Conservation (phyloP, 2,329 filamentous ascomycete species). For the Penicillium sp. region DNA sequence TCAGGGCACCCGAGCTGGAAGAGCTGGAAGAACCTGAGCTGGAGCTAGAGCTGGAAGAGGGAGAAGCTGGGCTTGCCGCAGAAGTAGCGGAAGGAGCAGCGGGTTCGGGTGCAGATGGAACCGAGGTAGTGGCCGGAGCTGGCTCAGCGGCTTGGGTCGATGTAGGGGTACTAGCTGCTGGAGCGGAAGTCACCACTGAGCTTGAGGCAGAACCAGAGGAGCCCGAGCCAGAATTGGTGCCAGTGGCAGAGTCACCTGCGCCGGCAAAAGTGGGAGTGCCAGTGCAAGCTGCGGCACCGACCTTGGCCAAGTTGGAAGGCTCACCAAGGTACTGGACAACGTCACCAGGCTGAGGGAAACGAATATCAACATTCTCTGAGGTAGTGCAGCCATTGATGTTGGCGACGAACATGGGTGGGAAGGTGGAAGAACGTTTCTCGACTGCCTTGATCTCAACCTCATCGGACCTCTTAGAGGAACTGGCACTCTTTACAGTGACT, state of each 20-base stretch:
- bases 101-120: not conserved
- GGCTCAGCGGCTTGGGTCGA: constrained; percentile 7
- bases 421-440: constrained; percentile 56
- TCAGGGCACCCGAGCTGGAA: constrained; percentile 36
- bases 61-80: not conserved
- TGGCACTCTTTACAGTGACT: constrained; percentile 59
- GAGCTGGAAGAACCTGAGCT: constrained; percentile 22
- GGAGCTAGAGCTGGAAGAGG: not conserved
- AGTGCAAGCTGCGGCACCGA: constrained; percentile 29
- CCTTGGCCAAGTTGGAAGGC: constrained; percentile 34
- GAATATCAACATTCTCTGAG: constrained; percentile 55
- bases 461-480: constrained; percentile 43
- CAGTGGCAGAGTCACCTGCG: constrained; percentile 20
- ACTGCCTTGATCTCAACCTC: constrained; percentile 30
- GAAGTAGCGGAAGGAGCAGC: constrained; percentile 5
- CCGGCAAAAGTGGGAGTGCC: constrained; percentile 33
- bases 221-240: constrained; percentile 26
- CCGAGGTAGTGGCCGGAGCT: constrained; percentile 2
- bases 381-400: constrained; percentile 67
- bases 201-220: constrained; percentile 28
- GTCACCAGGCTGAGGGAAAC: constrained; percentile 68
- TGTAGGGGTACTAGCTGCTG: not conserved
- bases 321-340: constrained; percentile 54
- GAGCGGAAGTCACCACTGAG: constrained; percentile 5
- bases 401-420: constrained; percentile 74